A percentile compares a stretch with the other conserved stretches of the same genome.
phyloP scores from a whole-genome alignment of 192 early-diverging fungal genomes.

The Phlyctochytrium bullatum region DNA sequence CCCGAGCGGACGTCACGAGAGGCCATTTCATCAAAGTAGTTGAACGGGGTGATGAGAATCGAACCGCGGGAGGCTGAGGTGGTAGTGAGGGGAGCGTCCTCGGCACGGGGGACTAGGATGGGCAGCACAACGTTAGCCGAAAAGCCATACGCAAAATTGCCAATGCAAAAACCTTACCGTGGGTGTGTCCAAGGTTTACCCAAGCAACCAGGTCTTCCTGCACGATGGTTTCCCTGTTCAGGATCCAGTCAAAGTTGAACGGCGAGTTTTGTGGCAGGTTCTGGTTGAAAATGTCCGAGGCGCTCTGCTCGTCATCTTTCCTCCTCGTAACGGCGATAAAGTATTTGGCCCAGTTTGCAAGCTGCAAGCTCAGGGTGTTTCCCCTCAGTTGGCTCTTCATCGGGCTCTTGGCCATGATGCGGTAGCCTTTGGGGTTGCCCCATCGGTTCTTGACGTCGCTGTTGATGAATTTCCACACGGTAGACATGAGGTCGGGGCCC shows the following conservation, averaged over 20 bases:
- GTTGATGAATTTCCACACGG: constrained; percentile 11
- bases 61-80: constrained; percentile 4
- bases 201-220: constrained; percentile 15
- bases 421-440: constrained; percentile 12
- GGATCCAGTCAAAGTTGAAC: constrained; percentile 12
- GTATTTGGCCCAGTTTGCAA: constrained; percentile 14
- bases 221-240: constrained; percentile 9
- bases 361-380: constrained; percentile 1
- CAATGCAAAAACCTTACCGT: constrained; percentile 3
- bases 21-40: constrained; percentile 18
- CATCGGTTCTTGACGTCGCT: constrained; percentile 1
- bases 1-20: neutral
- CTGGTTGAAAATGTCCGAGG: constrained; percentile 15
- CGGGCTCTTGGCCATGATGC: constrained; percentile 7
- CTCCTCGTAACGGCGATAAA: constrained; percentile 7
- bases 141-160: neutral
- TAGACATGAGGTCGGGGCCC: neutral
- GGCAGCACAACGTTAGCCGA: neutral
- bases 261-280: constrained; percentile 4
- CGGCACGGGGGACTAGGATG: constrained; percentile 9
- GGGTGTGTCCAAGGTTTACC: constrained; percentile 10
- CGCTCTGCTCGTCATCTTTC: constrained; percentile 11
- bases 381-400: neutral
- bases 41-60: constrained; percentile 20
- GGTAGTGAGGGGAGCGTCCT: constrained; percentile 12